Evolutionary conservation across 2,329 filamentous ascomycete species (phyloP).

Genomic region (Penicillium olsonii): DNA sequence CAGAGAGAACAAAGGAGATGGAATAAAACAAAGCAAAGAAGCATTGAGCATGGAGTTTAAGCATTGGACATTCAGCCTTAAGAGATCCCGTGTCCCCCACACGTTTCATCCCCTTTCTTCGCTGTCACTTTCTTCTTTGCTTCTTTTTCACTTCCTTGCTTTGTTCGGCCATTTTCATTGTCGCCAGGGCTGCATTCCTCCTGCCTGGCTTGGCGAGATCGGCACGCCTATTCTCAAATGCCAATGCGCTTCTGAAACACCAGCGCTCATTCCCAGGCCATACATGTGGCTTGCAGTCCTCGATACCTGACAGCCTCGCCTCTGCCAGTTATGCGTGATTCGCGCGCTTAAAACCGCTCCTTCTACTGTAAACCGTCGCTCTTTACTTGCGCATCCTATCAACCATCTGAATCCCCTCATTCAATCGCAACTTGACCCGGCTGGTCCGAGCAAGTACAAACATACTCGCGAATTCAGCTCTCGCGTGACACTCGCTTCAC

Average conservation of each 20-base stretch:
- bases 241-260: conserved; percentile 16
- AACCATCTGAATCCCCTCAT: no score
- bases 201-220: conserved; percentile 26
- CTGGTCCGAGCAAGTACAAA: conserved; percentile 42
- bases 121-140: conserved; percentile 2
- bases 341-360: conserved; percentile 16
- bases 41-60: no score
- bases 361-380: conserved; percentile 6
- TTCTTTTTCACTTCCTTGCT: not conserved
- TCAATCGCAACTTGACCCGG: conserved; percentile 32
- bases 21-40: not conserved
- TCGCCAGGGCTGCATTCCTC: conserved; percentile 16
- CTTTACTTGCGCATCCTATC: no score
- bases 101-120: conserved; percentile 19
- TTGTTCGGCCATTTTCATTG: conserved; percentile 9
- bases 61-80: conserved; percentile 10
- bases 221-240: conserved; percentile 6
- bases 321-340: conserved; percentile 21
- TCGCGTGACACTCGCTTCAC: conserved; percentile 9
- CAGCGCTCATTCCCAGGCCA: conserved; percentile 3
- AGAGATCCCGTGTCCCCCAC: conserved; percentile 1
- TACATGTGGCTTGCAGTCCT: conserved; percentile 3
- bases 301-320: conserved; percentile 8
- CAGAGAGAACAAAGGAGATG: not conserved
- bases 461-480: conserved; percentile 8